phyloP scores from a whole-genome alignment of 1,284 basidiomycete genomes.

The Austroboletus olivaceoglutinosus region DNA sequence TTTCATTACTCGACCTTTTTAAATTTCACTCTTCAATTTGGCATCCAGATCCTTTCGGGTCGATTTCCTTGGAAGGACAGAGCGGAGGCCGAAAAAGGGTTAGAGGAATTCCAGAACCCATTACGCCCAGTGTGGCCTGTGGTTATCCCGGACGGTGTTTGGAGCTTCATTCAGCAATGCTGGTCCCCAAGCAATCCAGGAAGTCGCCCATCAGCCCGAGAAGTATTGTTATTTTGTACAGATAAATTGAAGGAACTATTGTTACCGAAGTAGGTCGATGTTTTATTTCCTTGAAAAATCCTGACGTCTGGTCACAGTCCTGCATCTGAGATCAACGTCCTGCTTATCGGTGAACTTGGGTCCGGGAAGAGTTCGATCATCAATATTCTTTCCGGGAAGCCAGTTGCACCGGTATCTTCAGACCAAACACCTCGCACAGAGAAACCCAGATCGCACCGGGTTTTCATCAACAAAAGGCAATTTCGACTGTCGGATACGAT shows the following conservation, averaged over 20 bases:
- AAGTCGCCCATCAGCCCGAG: conserved; percentile 1
- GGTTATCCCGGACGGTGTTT: conserved; percentile 2
- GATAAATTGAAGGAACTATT: background rate
- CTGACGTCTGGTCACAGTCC: background rate
- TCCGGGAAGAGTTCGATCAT: background rate
- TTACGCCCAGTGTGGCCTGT: conserved; percentile 2
- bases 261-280: background rate
- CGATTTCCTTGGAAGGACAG: background rate
- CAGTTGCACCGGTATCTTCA: background rate
- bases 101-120: conserved; percentile 2
- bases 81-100: background rate
- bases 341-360: background rate
- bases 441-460: background rate
- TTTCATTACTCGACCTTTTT: background rate
- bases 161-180: conserved; percentile 7
- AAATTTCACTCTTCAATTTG: background rate
- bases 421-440: background rate
- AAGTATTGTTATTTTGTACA: conserved; percentile 1
- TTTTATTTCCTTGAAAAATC: background rate
- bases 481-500: background rate
- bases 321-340: background rate
- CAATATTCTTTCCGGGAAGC: conserved; percentile 3
- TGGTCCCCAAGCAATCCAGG: conserved; percentile 5
- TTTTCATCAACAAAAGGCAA: background rate
- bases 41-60: conserved; percentile 3